Evolutionary conservation across 1,284 basidiomycete species (phyloP), one percentile per base, ranked within the genome.

Genomic region (Rhizoctonia solani): DNA sequence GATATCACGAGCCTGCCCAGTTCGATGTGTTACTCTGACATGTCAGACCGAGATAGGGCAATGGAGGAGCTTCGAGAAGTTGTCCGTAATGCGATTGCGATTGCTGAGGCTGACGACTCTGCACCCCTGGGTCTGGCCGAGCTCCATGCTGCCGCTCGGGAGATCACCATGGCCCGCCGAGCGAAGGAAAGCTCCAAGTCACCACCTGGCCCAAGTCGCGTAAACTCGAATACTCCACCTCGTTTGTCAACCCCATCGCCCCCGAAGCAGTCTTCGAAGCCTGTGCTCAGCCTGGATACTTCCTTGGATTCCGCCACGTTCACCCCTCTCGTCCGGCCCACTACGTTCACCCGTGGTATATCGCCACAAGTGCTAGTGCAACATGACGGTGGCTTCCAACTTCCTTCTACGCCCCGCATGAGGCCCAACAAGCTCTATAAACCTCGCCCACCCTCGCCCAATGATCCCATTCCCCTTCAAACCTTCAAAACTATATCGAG

Each of bases 401-500:
- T 27, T 9, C 59, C 59, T 4, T 16, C 25, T 9, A 65, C 59
- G 6, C 59, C 59, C n/a, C 59, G 59, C n/a, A 52, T 49, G 4
- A 52, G 32, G n/a, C 25, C 59, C 1, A 49, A 49, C 4, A 65
- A 65, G 32, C 47, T 65, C 23, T 25, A 52, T 23, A 65, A 65
- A 27, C 59, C 59, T 30, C 47, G 59, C 14, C 59, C 59, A 9
- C 41, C 37, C 4, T 53, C 49, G 11, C 49, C 59, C 19, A 39
- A 53, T 30, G 59, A 65, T 30, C 59, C 59, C 21, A 65, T 65
- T 39, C 59, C 59, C 5, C 59, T 65, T 19, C 59, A 65, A 25
- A 65, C 59, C 14, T 65, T 65, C 27, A 32, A 27, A 13, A 34
- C 32, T 16, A 44, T 49, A 21, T 49, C 59, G 14, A 14, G 47